These are phyloP conservation scores for Mycena sanguinolenta DNA, from an alignment of 768 basidiomycete species.

Conservation along the genomic window DNA sequence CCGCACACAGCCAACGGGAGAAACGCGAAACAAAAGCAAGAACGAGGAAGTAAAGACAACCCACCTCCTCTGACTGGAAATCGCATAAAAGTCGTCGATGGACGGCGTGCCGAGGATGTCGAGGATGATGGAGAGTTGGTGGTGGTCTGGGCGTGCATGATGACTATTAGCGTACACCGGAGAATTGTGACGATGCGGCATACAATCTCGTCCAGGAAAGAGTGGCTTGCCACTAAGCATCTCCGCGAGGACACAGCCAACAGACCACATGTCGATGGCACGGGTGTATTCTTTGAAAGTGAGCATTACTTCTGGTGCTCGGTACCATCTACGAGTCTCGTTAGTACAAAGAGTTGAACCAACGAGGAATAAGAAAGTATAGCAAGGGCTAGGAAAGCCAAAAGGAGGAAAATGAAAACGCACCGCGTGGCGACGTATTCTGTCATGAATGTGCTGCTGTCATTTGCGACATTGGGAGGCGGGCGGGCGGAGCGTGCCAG, in stretches of 20 bases:
- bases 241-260: slow-evolving; percentile 90
- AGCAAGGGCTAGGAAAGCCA: no score
- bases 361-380: no score
- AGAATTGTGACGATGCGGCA: slow-evolving; percentile 41
- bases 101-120: slow-evolving; percentile 94
- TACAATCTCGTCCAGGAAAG: slow-evolving; percentile 96
- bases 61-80: slow-evolving; percentile 60
- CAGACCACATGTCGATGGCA: slow-evolving; percentile 90
- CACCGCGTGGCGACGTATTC: slow-evolving; percentile 97
- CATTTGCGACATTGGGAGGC: slow-evolving; percentile 79
- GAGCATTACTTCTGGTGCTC: slow-evolving; percentile 98
- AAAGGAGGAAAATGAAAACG: no score
- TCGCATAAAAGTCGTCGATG: slow-evolving; percentile 95
- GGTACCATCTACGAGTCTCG: slow-evolving; percentile 89
- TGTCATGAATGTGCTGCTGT: slow-evolving; percentile 86
- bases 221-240: slow-evolving; percentile 93
- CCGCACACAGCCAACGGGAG: no score
- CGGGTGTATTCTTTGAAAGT: slow-evolving; percentile 70
- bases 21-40: background rate
- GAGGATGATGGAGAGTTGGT: slow-evolving; percentile 92
- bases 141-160: slow-evolving; percentile 74
- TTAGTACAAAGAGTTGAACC: no score
- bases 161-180: no score
- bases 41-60: background rate
- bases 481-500: slow-evolving; percentile 85